Base-by-base conservation (phyloP, 306 rosid species). In the Vigna angularis region DNA sequence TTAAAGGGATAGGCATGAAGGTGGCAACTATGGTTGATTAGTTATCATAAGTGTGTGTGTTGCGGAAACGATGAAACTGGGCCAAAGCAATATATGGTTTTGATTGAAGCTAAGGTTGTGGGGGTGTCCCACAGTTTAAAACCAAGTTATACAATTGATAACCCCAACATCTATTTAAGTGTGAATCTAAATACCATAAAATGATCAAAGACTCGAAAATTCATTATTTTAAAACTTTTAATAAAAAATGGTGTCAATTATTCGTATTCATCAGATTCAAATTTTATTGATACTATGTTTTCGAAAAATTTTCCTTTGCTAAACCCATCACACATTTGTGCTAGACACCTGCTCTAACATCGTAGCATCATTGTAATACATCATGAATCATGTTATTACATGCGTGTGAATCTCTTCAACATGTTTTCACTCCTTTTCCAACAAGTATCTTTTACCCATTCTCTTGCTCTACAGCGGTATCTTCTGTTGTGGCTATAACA, bases 61-160 rank as follows among this genome's bases (percentile, higher is more conserved):
- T 10, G 71, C 4, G 36, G 64, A 51, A 72, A 77, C 79, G 63
- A 86, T 85, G 70, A 67, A 85, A 79, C 83, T 77, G 81, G 87
- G 87, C 78, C 85, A 83, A 84, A 89, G 82, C 59, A 86, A 84
- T 83, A 68, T 80, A 83, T 71, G 72, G 82, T 83, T 81, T 81
- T 83, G 87, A 83, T 81, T 79, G 85, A 66, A 79, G 80, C 85
- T 68, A 81, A 50, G 83, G 83, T 86, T 72, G 83, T 83, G 82
- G 86, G 78, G 82, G 73, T 75, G 80, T 75, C 84, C 82, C 89
- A 86, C 75, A 78, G 65, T 75, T 86, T 73, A 72, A 77, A 81
- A 79, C 76, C 22, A 79, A 74, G 79, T 69, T 20, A 20, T 20
- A 20, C 1, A 20, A 20, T 20, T 20, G 22, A 20, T 20, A 20